Evolutionary conservation across 441 rosid species (phyloP).

Genomic region (Francoa sonchifolia): DNA sequence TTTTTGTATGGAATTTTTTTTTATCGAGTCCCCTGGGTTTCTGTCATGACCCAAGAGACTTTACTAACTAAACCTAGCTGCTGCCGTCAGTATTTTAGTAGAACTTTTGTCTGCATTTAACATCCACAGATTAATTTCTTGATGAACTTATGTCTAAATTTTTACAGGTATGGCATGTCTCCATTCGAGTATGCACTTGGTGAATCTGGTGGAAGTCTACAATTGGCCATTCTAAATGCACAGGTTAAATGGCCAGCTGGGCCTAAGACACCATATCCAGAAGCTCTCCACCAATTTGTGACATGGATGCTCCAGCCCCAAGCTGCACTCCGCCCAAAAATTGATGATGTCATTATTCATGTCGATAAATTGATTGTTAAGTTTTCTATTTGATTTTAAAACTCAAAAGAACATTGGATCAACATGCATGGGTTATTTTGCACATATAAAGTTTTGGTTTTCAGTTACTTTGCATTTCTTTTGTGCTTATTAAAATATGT

Average conservation of each 20-base stretch:
- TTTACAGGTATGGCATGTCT: slow-evolving; percentile 70
- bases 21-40: too few relatives aligned
- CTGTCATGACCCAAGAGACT: too few relatives aligned
- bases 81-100: too few relatives aligned
- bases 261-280: slow-evolving; percentile 78
- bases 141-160: slow-evolving; percentile 3
- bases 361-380: slow-evolving; percentile 85
- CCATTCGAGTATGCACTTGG: slow-evolving; percentile 97
- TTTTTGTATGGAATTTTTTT: too few relatives aligned
- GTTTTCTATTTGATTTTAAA: slow-evolving; percentile 37
- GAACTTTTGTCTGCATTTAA: too few relatives aligned
- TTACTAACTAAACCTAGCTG: too few relatives aligned
- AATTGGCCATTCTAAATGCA: slow-evolving; percentile 76
- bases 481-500: too few relatives aligned
- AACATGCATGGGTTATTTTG: slow-evolving; percentile 7
- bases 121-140: too few relatives aligned
- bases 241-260: slow-evolving; percentile 96
- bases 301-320: slow-evolving; percentile 98
- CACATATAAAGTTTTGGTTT: too few relatives aligned
- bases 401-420: background rate
- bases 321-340: slow-evolving; percentile 66
- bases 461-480: too few relatives aligned
- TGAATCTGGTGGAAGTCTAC: slow-evolving; percentile 97
- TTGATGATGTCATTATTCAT: slow-evolving; percentile 75
- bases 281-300: slow-evolving; percentile 80